Evolutionary conservation across 805 yeast species (phyloP).

Genomic region (Suhomyces pyralidae): DNA sequence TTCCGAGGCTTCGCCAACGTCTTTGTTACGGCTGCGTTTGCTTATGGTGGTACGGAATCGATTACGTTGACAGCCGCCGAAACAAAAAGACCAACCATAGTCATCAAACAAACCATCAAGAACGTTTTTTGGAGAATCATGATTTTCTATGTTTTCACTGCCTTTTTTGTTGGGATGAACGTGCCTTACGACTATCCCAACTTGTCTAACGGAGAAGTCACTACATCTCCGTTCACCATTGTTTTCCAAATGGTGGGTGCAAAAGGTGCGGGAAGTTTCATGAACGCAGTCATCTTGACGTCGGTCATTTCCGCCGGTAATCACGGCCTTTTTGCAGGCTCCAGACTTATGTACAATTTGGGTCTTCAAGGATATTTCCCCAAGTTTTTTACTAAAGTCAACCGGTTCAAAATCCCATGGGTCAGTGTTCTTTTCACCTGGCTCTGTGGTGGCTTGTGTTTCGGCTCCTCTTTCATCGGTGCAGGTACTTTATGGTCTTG

Average conservation of each 20-base stretch:
- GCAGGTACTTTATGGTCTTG: slow-evolving; percentile 54
- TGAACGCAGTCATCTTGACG: slow-evolving; percentile 55
- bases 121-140: slow-evolving; percentile 32
- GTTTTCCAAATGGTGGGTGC: slow-evolving; percentile 44
- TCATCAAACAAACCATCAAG: slow-evolving; percentile 29
- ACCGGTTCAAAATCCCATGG: slow-evolving; percentile 46
- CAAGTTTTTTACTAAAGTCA: slow-evolving; percentile 38
- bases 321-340: slow-evolving; percentile 51
- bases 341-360: slow-evolving; percentile 47
- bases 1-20: slow-evolving; percentile 50
- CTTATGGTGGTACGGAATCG: slow-evolving; percentile 49
- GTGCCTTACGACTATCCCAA: slow-evolving; percentile 38
- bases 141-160: slow-evolving; percentile 35
- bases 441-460: slow-evolving; percentile 55
- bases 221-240: slow-evolving; percentile 42
- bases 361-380: slow-evolving; percentile 50
- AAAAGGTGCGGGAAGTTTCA: slow-evolving; percentile 39
- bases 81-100: slow-evolving; percentile 27
- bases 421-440: slow-evolving; percentile 51
- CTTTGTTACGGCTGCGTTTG: slow-evolving; percentile 52
- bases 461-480: slow-evolving; percentile 56
- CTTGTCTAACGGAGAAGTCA: slow-evolving; percentile 24
- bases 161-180: slow-evolving; percentile 42
- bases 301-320: slow-evolving; percentile 56
- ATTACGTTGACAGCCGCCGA: slow-evolving; percentile 36